Conservation (phyloP, 345 rosid species). For the Syzygium aqueum region DNA sequence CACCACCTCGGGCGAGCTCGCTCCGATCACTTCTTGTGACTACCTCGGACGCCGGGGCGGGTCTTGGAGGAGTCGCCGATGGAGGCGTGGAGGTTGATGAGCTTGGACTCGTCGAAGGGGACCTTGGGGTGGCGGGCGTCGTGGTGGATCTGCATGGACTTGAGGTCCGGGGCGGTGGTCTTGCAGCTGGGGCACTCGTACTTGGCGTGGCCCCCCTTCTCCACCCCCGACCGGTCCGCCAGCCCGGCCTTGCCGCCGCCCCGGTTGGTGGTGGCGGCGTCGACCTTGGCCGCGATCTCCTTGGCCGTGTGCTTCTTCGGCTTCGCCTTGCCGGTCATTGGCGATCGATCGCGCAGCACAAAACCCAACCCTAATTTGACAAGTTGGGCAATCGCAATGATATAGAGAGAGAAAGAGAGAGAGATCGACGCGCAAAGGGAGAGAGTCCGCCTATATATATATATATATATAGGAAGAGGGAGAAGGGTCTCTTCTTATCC, state of each 20-base stretch:
- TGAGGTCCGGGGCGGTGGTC: conserved; percentile 58
- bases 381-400: background rate
- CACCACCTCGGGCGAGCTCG: too few species aligned
- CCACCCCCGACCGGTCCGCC: conserved; percentile 55
- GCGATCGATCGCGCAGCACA: background rate
- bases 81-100: conserved; percentile 50
- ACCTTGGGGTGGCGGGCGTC: conserved; percentile 82
- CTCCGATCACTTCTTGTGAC: conserved; percentile 30
- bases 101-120: conserved; percentile 58
- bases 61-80: conserved; percentile 11
- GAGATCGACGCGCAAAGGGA: background rate
- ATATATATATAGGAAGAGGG: background rate
- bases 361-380: background rate
- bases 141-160: conserved; percentile 93
- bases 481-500: background rate
- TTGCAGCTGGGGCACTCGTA: conserved; percentile 92
- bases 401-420: background rate
- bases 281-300: conserved; percentile 78
- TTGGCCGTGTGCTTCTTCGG: conserved; percentile 99
- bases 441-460: background rate
- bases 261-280: conserved; percentile 83
- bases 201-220: conserved; percentile 92
- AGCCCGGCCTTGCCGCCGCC: conserved; percentile 94
- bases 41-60: conserved; percentile 35
- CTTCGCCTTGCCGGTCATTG: conserved; percentile 56